Conservation (phyloP, 129 eudicot genomes). For the Artemisia argyi region DNA sequence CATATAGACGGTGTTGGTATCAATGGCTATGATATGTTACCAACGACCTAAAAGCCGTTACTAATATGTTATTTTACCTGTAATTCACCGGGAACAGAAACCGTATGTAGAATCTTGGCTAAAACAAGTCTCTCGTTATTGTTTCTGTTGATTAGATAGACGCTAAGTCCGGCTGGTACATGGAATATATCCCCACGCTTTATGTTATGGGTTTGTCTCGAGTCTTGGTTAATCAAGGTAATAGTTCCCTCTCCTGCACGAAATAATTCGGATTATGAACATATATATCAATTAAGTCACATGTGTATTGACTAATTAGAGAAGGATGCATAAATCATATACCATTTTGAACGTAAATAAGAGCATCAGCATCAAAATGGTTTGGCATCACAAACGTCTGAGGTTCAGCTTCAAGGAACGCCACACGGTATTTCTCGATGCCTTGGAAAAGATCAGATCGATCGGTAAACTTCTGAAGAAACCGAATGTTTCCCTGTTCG, state of each 20-base stretch:
- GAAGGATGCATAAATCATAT: slow-evolving; percentile 1
- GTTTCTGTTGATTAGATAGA: slow-evolving; percentile 53
- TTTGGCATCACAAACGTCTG: slow-evolving; percentile 62
- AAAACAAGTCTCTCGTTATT: slow-evolving; percentile 53
- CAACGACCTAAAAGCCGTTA: background rate
- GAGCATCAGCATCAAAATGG: slow-evolving; percentile 70
- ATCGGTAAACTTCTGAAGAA: slow-evolving; percentile 60
- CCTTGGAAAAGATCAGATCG: slow-evolving; percentile 61
- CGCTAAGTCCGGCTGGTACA: slow-evolving; percentile 54
- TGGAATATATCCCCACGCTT: slow-evolving; percentile 56
- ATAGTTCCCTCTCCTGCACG: slow-evolving; percentile 59
- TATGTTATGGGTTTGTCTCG: slow-evolving; percentile 55
- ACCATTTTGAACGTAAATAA: slow-evolving; percentile 66
- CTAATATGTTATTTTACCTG: slow-evolving; percentile 35
- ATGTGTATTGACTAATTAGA: too few species aligned
- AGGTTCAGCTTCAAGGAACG: slow-evolving; percentile 65
- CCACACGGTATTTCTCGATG: slow-evolving; percentile 58
- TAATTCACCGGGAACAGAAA: slow-evolving; percentile 57
- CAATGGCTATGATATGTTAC: background rate
- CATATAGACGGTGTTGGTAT: too few species aligned
- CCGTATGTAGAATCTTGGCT: slow-evolving; percentile 53
- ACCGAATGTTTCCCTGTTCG: slow-evolving; percentile 50
- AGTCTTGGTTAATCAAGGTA: slow-evolving; percentile 32
- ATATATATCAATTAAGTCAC: background rate
- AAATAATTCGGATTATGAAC: background rate